Evolutionary conservation across 2,329 filamentous ascomycete species (phyloP), one percentile per base, ranked within the genome.

Genomic region (Huntiella omanensis): DNA sequence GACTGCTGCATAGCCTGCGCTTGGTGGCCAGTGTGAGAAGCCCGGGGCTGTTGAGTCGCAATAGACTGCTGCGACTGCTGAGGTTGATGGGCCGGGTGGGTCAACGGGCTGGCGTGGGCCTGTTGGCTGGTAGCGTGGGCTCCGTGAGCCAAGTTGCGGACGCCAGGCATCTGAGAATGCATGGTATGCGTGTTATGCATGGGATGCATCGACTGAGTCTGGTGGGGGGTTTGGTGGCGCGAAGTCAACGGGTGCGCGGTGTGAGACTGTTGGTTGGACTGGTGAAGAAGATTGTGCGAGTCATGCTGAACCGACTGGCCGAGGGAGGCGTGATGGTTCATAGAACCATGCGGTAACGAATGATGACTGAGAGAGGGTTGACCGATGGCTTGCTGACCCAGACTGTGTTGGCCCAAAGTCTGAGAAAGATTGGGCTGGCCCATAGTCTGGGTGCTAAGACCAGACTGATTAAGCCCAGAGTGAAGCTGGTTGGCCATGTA

Each of bases 261-360:
- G 45, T 57, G 55, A 22, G 53, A 52, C 13, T 50, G 39, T 28
- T 52, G 51, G 34, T 53, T 54, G 22, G 61, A 56, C 33, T 58
- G 60, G 33, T 62, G 58, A 40, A 67, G 66, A 10, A 65, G 64
- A 43, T 67, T 56, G 16, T 68, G 59, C 3, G 60, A 53, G 43
- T 66, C 62, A 53, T 62, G 64, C 43, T 63, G 61, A 44, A 65
- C 61, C 42, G 63, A 56, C 53, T 66, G 65, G 15, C 32, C 35
- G 41, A 55, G 49, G 39, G 55, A 34, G n/a, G 46, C 44, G 32
- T 49, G 47, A 8, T 46, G 40, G 8, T 40, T 35, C 40, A 50
- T 36, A 13, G 48, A 44, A 35, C 40, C 44, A 12, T 50, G 48
- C 3, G 40, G 32, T 6, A 50, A 35, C 13, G 40, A 41, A 12